Evolutionary conservation across 768 basidiomycete species (phyloP).

Genomic region (Leccinum imitatum): DNA sequence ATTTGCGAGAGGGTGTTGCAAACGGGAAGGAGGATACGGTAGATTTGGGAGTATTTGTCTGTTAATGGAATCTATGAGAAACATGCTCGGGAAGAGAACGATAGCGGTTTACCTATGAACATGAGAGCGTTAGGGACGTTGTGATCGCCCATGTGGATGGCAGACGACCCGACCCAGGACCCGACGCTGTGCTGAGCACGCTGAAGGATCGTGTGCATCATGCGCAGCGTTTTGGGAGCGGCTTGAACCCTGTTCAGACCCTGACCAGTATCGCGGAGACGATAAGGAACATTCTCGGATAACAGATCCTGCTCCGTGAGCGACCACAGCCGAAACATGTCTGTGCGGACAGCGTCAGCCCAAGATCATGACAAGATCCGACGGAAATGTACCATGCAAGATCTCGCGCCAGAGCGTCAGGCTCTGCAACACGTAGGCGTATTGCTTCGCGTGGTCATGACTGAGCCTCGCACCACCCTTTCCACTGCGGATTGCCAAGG

Average conservation of each 20-base stretch:
- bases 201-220: constrained; percentile 86
- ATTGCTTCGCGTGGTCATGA: constrained; percentile 84
- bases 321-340: constrained; percentile 88
- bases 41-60: constrained; percentile 91
- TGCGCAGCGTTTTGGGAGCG: constrained; percentile 83
- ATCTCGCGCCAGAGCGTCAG: constrained; percentile 87
- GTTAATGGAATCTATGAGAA: neutral
- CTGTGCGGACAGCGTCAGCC: constrained; percentile 36
- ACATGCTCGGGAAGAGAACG: neutral
- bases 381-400: constrained; percentile 57
- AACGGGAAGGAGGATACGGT: constrained; percentile 84
- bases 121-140: constrained; percentile 62
- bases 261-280: constrained; percentile 85
- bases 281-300: constrained; percentile 72
- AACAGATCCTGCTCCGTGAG: constrained; percentile 79
- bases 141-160: constrained; percentile 89
- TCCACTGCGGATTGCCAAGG: constrained; percentile 79
- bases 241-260: constrained; percentile 89
- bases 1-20: constrained; percentile 80
- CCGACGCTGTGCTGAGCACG: constrained; percentile 82
- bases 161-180: constrained; percentile 81
- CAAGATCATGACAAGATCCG: neutral
- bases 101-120: constrained; percentile 59
- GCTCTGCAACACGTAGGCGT: constrained; percentile 83
- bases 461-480: constrained; percentile 77